Evolutionary conservation across 2,329 filamentous ascomycete species (phyloP).

Genomic region (Diaporthe australafricana): DNA sequence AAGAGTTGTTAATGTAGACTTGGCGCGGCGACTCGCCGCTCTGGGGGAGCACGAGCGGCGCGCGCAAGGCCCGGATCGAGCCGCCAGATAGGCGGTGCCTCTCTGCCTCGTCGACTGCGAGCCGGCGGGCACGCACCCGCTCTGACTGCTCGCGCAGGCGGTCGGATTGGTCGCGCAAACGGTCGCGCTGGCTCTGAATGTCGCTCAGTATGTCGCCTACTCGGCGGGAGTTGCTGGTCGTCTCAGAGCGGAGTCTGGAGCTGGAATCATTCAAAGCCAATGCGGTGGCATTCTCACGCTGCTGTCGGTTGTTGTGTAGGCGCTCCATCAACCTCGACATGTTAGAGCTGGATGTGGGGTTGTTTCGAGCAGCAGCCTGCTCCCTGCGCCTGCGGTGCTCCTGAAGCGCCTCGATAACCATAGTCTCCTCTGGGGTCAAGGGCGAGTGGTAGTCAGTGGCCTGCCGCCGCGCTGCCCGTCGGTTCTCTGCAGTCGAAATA

Average conservation of each 20-base stretch:
- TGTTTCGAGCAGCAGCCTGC: slow-evolving; percentile 44
- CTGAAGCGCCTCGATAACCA: slow-evolving; percentile 68
- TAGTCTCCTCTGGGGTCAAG: slow-evolving; percentile 64
- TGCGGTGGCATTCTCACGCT: slow-evolving; percentile 11
- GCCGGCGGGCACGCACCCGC: slow-evolving; percentile 33
- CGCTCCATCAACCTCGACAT: slow-evolving; percentile 35
- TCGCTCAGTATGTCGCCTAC: slow-evolving; percentile 53
- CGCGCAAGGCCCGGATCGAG: slow-evolving; percentile 21
- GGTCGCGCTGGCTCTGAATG: slow-evolving; percentile 52
- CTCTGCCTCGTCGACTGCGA: slow-evolving; percentile 29
- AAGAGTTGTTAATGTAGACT: slow-evolving; percentile 28
- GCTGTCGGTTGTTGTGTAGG: slow-evolving; percentile 26
- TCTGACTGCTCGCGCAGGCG: slow-evolving; percentile 34
- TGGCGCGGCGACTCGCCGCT: slow-evolving; percentile 21
- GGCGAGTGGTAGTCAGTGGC: slow-evolving; percentile 61
- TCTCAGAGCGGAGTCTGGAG: slow-evolving; percentile 28
- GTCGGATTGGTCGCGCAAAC: slow-evolving; percentile 46
- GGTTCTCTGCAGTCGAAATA: slow-evolving; percentile 44
- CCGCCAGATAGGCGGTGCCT: slow-evolving; percentile 19
- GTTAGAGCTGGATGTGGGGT: slow-evolving; percentile 3
- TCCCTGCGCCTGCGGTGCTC: slow-evolving; percentile 64
- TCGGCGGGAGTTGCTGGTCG: slow-evolving; percentile 35
- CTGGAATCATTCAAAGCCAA: slow-evolving; percentile 15
- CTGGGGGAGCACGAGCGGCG: slow-evolving; percentile 19
- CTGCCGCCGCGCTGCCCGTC: slow-evolving; percentile 47